Base-by-base conservation (phyloP, 805 yeast species). In the Vanderwaltozyma polyspora region DNA sequence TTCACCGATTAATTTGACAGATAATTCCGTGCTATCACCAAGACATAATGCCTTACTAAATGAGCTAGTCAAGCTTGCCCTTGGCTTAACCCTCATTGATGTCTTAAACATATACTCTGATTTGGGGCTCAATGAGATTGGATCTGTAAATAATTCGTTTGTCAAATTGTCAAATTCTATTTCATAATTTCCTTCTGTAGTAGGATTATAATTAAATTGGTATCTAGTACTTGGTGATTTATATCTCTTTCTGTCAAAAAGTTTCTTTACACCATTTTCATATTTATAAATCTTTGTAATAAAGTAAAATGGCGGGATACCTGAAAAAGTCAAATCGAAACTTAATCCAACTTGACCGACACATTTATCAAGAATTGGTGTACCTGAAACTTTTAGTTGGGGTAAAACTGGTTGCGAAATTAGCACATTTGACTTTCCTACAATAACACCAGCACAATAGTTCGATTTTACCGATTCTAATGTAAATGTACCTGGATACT, bases 301-400 rank as follows among this genome's bases (percentile, higher is more conserved):
- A 17, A 85, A 66, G 35, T 67, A 68, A 60, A 80, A 91, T 1
- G 97, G 96, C 0, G 94, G 81, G 19, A 76, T 72, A 13, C 98
- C 97, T 5, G 70, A 62, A 33, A 79, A 64, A 1, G 68, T 57
- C 38, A 87, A 65, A 33, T 78, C 82, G 41, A 84, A 85, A 22
- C 68, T 66, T 39, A 86, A 74, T 0, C 96, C 98, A 7, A 85
- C 77, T 29, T 86, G 84, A 0, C 98, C 98, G 21, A 91, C 81
- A 62, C 99, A 91, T 32, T 79, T 73, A 48, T 89, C 97, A 18
- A 74, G 64, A 3, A 89, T 74, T 3, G 89, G 62, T 8, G 55
- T 53, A 3, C 68, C 56, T 19, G 46, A 51, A 12, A 72, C 66
- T 3, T 52, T 43, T 17, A 75, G 40, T 16, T 60, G 49, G 8